These are phyloP conservation scores for Fusarium praegraminearum DNA, from an alignment of 2,329 filamentous ascomycete species.

Conservation along the genomic window DNA sequence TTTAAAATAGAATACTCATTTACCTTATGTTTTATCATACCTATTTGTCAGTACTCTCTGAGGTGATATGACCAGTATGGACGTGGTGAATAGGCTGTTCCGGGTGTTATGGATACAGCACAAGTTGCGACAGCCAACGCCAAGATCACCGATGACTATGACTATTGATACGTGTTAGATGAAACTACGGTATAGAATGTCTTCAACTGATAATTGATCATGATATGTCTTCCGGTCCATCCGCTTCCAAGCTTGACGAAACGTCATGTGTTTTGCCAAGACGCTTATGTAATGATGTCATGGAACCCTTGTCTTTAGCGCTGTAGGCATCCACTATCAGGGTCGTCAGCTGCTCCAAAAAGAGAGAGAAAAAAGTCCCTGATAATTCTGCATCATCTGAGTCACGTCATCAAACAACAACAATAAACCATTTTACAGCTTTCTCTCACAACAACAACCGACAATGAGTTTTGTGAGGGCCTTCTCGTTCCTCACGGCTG, in stretches of 20 bases:
- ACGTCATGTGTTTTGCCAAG: constrained; percentile 8
- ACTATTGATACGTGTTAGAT: fast-evolving
- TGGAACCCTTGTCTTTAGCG: constrained; percentile 19
- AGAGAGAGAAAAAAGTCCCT: constrained; percentile 9
- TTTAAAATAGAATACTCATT: neutral
- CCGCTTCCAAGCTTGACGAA: neutral
- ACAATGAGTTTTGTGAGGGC: constrained; percentile 30
- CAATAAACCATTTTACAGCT: neutral
- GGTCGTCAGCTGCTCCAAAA: constrained; percentile 4
- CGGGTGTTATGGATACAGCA: neutral
- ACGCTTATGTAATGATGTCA: constrained; percentile 37
- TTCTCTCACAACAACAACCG: neutral
- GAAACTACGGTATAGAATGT: neutral
- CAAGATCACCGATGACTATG: too few species aligned
- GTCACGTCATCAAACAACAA: constrained; percentile 1
- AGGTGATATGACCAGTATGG: neutral
- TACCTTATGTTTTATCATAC: neutral
- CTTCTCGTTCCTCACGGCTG: constrained; percentile 25
- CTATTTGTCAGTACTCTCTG: neutral
- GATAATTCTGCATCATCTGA: constrained; percentile 12
- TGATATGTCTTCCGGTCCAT: neutral
- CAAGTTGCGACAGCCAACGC: neutral
- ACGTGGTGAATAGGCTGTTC: neutral
- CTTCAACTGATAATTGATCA: too few species aligned
- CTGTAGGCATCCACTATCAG: constrained; percentile 24